Conservation (phyloP, 495 filamentous ascomycete genomes). For the Thozetella sp. region DNA sequence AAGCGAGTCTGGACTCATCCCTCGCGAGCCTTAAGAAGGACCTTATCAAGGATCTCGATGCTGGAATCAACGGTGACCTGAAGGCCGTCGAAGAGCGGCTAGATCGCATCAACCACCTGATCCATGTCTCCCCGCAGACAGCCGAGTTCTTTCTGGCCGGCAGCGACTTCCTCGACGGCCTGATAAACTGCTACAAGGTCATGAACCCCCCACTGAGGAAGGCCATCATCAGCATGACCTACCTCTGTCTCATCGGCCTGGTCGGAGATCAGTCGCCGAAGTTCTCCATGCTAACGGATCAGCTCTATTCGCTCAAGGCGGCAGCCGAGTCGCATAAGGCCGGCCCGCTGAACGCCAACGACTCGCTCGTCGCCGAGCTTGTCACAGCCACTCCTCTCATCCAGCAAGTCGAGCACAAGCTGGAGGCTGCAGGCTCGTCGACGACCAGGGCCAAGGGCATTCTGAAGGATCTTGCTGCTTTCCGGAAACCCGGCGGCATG, state of each 20-base stretch:
- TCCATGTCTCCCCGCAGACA: slow-evolving; percentile 52
- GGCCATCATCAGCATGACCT: slow-evolving; percentile 67
- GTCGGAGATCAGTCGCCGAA: slow-evolving; percentile 67
- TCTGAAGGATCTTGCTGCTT: slow-evolving; percentile 48
- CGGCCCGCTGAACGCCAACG: slow-evolving; percentile 48
- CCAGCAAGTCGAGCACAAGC: slow-evolving; percentile 45
- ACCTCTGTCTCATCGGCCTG: slow-evolving; percentile 70
- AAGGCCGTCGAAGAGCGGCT: slow-evolving; percentile 43
- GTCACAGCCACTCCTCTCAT: slow-evolving; percentile 63
- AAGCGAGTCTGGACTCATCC: slow-evolving; percentile 32
- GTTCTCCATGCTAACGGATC: slow-evolving; percentile 73
- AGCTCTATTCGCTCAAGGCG: slow-evolving; percentile 77
- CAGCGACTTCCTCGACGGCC: slow-evolving; percentile 81
- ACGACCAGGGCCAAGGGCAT: slow-evolving; percentile 60
- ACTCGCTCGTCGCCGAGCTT: slow-evolving; percentile 61
- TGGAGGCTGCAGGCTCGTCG: slow-evolving; percentile 35
- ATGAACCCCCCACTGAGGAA: slow-evolving; percentile 59
- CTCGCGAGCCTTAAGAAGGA: slow-evolving; percentile 41
- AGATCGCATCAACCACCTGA: slow-evolving; percentile 48
- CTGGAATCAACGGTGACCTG: slow-evolving; percentile 47
- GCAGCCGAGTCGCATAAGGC: slow-evolving; percentile 59
- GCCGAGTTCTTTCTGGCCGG: slow-evolving; percentile 74
- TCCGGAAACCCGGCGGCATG: slow-evolving; percentile 55
- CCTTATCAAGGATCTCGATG: slow-evolving; percentile 51
- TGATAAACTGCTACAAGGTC: slow-evolving; percentile 65